phyloP scores from a whole-genome alignment of 306 rosid species.

The Cucurbita pepo region DNA sequence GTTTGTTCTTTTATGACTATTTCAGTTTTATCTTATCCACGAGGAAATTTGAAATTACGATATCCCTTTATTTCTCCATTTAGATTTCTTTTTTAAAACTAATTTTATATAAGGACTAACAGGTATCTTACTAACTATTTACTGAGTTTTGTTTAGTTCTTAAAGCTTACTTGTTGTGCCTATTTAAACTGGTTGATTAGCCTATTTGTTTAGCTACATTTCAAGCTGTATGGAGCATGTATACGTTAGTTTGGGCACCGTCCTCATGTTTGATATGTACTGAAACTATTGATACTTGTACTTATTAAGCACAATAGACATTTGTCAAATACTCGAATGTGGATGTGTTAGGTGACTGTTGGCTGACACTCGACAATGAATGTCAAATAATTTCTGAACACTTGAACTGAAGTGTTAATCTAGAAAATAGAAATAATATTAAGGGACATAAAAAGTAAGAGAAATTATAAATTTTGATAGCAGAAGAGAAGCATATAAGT shows the following conservation, averaged over 20 bases:
- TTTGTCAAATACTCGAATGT: background rate
- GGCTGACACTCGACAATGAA: background rate
- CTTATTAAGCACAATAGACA: background rate
- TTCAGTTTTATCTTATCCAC: background rate
- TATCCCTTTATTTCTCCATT: background rate
- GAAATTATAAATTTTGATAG: background rate
- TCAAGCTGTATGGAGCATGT: background rate
- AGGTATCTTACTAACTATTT: background rate
- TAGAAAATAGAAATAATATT: background rate
- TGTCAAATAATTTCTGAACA: background rate
- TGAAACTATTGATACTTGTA: background rate
- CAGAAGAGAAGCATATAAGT: background rate
- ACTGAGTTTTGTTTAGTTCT: background rate
- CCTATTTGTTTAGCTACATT: background rate
- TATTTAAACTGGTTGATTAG: background rate
- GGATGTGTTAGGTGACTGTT: background rate
- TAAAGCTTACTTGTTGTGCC: background rate
- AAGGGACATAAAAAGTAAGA: background rate
- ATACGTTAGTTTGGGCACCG: background rate
- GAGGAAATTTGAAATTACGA: background rate
- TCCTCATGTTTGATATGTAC: background rate
- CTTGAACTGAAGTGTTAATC: background rate
- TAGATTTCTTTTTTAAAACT: background rate
- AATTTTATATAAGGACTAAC: background rate
- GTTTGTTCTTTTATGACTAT: too few species aligned